phyloP scores from a whole-genome alignment of 805 yeast species.

The Grigorovia jiainica region DNA sequence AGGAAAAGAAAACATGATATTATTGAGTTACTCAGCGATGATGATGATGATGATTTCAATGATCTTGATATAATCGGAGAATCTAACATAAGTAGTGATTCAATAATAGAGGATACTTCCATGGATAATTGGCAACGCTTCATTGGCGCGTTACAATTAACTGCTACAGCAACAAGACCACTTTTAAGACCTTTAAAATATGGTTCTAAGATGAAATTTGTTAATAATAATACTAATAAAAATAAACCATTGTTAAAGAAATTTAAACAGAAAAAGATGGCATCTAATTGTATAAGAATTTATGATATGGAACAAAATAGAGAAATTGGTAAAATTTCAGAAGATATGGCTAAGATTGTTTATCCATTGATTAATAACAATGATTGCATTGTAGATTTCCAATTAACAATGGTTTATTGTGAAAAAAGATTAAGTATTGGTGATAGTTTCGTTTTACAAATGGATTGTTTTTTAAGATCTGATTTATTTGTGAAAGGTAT shows the following conservation, averaged over 20 bases:
- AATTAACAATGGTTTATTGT: conserved; percentile 48
- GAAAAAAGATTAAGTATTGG: conserved; percentile 53
- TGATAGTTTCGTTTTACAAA: conserved; percentile 59
- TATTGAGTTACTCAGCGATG: no score
- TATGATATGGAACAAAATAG: conserved; percentile 27
- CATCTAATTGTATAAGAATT: conserved; percentile 29
- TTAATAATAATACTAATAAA: conserved; percentile 10
- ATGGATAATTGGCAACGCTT: conserved; percentile 42
- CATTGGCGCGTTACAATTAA: conserved; percentile 51
- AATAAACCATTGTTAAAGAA: conserved; percentile 14
- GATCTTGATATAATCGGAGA: neutral
- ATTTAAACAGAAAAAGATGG: conserved; percentile 16
- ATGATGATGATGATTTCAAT: neutral
- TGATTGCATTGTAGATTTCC: conserved; percentile 38
- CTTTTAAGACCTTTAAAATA: conserved; percentile 36
- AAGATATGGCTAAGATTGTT: conserved; percentile 54
- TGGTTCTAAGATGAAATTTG: conserved; percentile 35
- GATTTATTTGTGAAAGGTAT: conserved; percentile 15
- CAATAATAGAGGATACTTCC: conserved; percentile 3
- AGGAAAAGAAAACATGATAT: no score
- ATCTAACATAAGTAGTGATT: neutral
- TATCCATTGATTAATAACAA: conserved; percentile 50
- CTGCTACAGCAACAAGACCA: conserved; percentile 68
- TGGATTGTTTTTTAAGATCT: conserved; percentile 53
- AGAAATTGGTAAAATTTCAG: conserved; percentile 72